Percentiles rank a stretch among this genome's conserved stretches.
Conservation (phyloP, 371 early-diverging fungal species). For the Rhizopus delemar region DNA sequence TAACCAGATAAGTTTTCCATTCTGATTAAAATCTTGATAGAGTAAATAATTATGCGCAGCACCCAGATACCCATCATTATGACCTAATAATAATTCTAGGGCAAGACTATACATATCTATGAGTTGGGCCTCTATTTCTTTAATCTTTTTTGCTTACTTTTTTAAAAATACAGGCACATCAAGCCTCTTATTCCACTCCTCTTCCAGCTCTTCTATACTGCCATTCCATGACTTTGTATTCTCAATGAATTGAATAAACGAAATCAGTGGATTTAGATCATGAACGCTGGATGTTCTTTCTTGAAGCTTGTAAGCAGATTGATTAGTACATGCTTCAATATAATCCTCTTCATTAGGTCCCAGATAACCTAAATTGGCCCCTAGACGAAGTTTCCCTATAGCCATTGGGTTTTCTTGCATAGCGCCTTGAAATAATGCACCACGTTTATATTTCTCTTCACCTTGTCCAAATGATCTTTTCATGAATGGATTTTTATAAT, state of each 20-base stretch:
- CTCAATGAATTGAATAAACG: slow-evolving; percentile 42
- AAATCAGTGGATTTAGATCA: slow-evolving; percentile 30
- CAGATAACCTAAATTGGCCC: slow-evolving; percentile 35
- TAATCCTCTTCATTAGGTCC: slow-evolving; percentile 25
- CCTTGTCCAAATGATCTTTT: slow-evolving; percentile 26
- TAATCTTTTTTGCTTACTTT: slow-evolving; percentile 23
- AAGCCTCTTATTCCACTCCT: slow-evolving; percentile 38
- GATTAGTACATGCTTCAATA: background rate
- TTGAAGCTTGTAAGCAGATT: slow-evolving; percentile 24
- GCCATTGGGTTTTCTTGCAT: slow-evolving; percentile 40
- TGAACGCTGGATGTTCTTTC: slow-evolving; percentile 22
- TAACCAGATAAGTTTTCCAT: slow-evolving; percentile 30
- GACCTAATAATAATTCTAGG: slow-evolving; percentile 38
- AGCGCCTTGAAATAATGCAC: slow-evolving; percentile 33
- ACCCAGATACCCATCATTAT: slow-evolving; percentile 41
- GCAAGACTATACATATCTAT: slow-evolving; percentile 17
- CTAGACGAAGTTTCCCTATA: slow-evolving; percentile 11
- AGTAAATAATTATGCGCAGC: slow-evolving; percentile 43
- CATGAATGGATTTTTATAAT: slow-evolving; percentile 39
- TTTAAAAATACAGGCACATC: slow-evolving; percentile 51
- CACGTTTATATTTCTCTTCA: slow-evolving; percentile 16
- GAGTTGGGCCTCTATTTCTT: background rate
- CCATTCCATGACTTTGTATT: slow-evolving; percentile 15
- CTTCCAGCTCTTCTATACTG: slow-evolving; percentile 6
- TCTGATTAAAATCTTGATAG: slow-evolving; percentile 30